Conservation (phyloP, 1,284 basidiomycete species). For the Ceratobasidium sp. region DNA sequence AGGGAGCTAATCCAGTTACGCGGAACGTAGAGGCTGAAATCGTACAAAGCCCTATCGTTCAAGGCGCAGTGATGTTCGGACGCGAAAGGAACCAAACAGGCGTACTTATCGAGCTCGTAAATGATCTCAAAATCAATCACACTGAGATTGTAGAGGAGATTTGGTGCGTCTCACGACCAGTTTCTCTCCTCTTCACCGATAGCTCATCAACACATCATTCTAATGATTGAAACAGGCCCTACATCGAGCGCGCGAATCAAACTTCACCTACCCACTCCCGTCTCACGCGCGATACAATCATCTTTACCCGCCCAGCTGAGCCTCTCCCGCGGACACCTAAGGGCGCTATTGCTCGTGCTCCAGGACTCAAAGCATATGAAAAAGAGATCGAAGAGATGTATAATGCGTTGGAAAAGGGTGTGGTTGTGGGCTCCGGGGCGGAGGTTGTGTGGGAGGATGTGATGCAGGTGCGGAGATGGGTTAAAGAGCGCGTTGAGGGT, state of each 20-base stretch:
- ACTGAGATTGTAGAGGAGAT: constrained; percentile 54
- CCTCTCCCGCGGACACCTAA: constrained; percentile 35
- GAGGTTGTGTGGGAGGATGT: neutral
- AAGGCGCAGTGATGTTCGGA: constrained; percentile 56
- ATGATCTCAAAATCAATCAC: constrained; percentile 51
- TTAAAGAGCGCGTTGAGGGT: neutral
- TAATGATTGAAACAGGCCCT: constrained; percentile 48
- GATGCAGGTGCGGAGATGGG: neutral
- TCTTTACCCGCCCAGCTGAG: neutral
- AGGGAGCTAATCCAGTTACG: neutral
- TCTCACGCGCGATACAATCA: constrained; percentile 55
- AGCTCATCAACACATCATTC: constrained; percentile 47
- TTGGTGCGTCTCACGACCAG: constrained; percentile 50
- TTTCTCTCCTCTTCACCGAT: neutral
- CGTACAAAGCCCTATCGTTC: constrained; percentile 54
- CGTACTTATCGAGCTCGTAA: constrained; percentile 57
- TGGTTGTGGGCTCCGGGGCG: neutral
- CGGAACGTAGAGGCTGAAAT: constrained; percentile 47
- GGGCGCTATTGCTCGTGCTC: constrained; percentile 31
- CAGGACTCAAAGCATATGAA: constrained; percentile 34
- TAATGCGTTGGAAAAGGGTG: constrained; percentile 12
- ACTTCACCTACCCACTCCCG: constrained; percentile 56
- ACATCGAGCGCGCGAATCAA: constrained; percentile 59
- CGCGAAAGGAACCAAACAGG: constrained; percentile 59
- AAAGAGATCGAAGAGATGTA: constrained; percentile 44